Base-by-base conservation (phyloP, 2,329 filamentous ascomycete genomes). In the Emmonsia crescens region DNA sequence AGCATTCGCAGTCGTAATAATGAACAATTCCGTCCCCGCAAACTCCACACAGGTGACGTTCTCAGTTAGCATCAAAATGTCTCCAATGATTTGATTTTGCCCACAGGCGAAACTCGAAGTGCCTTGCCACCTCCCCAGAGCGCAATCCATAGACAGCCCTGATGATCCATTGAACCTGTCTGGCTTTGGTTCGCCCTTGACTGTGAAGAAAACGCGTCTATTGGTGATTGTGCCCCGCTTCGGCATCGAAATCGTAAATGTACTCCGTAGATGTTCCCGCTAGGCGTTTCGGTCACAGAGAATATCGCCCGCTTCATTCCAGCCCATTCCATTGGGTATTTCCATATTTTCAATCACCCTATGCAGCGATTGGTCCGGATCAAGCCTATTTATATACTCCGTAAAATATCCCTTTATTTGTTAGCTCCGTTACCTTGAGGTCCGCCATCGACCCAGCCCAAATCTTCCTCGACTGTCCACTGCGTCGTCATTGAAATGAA, bases 391-490 rank as follows among this genome's bases (percentile, higher is more conserved):
- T n/a, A n/a, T n/a, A n/a, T n/a, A n/a, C n/a, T n/a, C n/a, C n/a
- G n/a, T 88, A 89, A 21, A 96, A 79, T 14, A 86, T 81, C 57
- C 90, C 91, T 88, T 75, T 75, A 59, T 74, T 65, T 61, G 67
- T 69, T 6, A 71, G 68, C 10, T 74, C 82, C 73, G 87, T 82
- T 54, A 84, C 78, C 69, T 85, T 78, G 61, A 89, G 87, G 70
- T 96, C 90, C 65, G 90, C 94, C 89, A 96, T 96, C 64, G 84
- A 84, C 8, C 91, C 90, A 5, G 91, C 80, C 88, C 90, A 96
- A 93, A 94, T 40, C 90, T 80, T 38, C 92, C 91, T 64, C 86
- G 82, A 31, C 85, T 86, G 71, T 96, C 91, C 59, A 89, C 85
- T 5, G 85, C 88, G 55, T 91, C 91, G 71, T 96, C 92, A 71